These are phyloP conservation scores for Ricinus communis DNA, from an alignment of 345 rosid species.

Conservation along the genomic window DNA sequence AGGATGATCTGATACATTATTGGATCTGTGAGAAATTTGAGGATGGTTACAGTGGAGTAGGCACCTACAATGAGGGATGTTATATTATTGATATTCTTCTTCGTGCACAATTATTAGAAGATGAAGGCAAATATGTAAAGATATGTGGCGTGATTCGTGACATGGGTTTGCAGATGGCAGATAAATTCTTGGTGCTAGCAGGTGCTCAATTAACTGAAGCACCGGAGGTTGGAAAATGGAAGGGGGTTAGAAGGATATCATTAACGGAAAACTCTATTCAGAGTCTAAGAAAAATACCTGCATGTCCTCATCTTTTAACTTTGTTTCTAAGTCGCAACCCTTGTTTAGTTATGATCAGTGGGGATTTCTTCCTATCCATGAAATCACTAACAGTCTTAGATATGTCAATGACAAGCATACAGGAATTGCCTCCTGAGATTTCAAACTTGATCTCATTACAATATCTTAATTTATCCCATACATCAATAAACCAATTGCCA, in stretches of 20 bases:
- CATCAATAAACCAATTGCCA: conserved; percentile 1
- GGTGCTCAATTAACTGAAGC: conserved; percentile 2
- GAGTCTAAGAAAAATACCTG: background rate
- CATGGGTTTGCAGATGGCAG: conserved; percentile 41
- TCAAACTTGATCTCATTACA: conserved; percentile 9
- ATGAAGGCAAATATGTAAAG: background rate
- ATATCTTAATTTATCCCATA: conserved; percentile 21
- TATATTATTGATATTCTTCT: background rate
- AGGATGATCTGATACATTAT: background rate
- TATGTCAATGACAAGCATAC: background rate
- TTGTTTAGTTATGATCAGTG: background rate
- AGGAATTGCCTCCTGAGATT: background rate
- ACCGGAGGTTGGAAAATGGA: conserved; percentile 19
- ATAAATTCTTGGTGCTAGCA: conserved; percentile 13
- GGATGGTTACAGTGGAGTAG: background rate
- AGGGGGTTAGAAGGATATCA: conserved; percentile 21
- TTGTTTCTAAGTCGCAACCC: conserved; percentile 17
- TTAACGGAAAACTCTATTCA: conserved; percentile 24
- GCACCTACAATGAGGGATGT: background rate
- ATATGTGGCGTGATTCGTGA: conserved; percentile 44
- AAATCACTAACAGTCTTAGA: background rate
- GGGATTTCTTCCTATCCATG: conserved; percentile 1
- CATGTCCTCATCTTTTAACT: conserved; percentile 28
- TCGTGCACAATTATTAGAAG: conserved; percentile 24
- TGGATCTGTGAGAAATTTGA: background rate